phyloP scores from a whole-genome alignment of 805 yeast species.

The Saturnispora diversa region DNA sequence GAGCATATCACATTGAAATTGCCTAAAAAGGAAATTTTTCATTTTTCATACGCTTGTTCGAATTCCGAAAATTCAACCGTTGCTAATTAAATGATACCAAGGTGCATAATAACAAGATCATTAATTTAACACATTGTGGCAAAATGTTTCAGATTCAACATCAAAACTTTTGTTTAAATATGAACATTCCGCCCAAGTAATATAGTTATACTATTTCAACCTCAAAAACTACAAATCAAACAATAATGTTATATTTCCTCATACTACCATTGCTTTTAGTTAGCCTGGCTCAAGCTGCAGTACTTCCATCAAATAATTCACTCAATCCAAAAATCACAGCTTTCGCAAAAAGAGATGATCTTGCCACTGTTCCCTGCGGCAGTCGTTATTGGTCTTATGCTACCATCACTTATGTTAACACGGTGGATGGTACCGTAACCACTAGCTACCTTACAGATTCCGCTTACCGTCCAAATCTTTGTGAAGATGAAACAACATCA shows the following conservation, averaged over 20 bases:
- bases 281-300: not conserved
- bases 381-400: slow-evolving; percentile 3
- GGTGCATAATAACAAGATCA: too few species aligned
- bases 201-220: too few species aligned
- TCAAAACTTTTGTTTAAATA: too few species aligned
- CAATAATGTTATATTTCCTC: not conserved
- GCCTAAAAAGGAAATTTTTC: slow-evolving; percentile 10
- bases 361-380: slow-evolving; percentile 1
- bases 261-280: not conserved
- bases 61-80: not conserved
- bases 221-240: not conserved
- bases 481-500: not conserved
- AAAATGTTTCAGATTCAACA: too few species aligned
- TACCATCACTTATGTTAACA: not conserved
- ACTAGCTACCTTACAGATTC: not conserved
- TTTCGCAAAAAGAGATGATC: slow-evolving; percentile 1
- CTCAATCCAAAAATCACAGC: not conserved
- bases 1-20: slow-evolving; percentile 4
- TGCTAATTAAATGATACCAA: too few species aligned
- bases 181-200: too few species aligned
- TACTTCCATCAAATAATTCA: not conserved
- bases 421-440: not conserved
- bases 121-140: too few species aligned
- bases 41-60: not conserved
- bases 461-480: not conserved